phyloP scores from a whole-genome alignment of 495 filamentous ascomycete genomes.

The Penicillium lagena region DNA sequence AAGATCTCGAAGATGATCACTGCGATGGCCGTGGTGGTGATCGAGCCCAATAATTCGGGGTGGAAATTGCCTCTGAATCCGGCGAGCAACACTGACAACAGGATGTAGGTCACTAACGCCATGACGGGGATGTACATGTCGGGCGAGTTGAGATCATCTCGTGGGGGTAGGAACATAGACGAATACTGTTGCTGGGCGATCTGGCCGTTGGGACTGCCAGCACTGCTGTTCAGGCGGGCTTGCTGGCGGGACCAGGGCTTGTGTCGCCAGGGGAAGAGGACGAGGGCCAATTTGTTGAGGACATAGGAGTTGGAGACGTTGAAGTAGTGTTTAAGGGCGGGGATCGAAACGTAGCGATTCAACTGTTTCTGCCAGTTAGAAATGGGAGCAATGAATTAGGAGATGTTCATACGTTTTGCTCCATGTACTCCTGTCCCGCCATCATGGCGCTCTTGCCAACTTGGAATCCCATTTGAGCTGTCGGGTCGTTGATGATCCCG shows the following conservation, averaged over 20 bases:
- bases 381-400: background rate
- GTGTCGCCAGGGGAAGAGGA: constrained; percentile 96
- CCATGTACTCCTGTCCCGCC: constrained; percentile 86
- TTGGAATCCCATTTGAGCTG: constrained; percentile 94
- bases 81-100: constrained; percentile 81
- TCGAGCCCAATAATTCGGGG: constrained; percentile 84
- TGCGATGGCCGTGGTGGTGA: constrained; percentile 73
- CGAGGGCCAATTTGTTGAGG: constrained; percentile 74
- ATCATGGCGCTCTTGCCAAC: constrained; percentile 86
- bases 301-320: constrained; percentile 93
- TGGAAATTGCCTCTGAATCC: constrained; percentile 91
- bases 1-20: constrained; percentile 83
- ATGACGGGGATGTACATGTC: constrained; percentile 95
- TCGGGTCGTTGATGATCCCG: constrained; percentile 89
- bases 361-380: constrained; percentile 48
- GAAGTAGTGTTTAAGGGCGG: constrained; percentile 94
- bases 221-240: constrained; percentile 40
- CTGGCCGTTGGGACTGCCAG: constrained; percentile 58
- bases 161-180: constrained; percentile 85
- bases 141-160: constrained; percentile 94
- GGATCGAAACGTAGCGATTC: constrained; percentile 87
- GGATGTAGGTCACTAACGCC: constrained; percentile 94
- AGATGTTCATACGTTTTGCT: constrained; percentile 65
- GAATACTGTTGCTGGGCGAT: constrained; percentile 52
- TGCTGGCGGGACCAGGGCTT: constrained; percentile 88